Evolutionary conservation across 139 green algal species (phyloP).

Genomic region (Coelastrella sp.): DNA sequence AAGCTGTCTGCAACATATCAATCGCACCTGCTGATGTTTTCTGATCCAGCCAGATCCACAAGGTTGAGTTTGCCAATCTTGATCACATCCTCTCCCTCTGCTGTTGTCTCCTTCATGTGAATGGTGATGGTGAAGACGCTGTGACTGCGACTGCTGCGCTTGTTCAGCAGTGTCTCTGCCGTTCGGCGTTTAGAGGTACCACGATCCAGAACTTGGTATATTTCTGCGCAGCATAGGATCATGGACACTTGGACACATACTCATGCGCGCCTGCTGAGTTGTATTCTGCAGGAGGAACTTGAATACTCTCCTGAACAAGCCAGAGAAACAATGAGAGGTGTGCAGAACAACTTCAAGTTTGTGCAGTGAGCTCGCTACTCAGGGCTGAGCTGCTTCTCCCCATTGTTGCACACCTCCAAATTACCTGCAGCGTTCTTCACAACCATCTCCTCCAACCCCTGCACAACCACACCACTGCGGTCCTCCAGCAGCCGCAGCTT

Average conservation of each 20-base stretch:
- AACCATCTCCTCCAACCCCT: slow-evolving; percentile 93
- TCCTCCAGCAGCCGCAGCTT: slow-evolving; percentile 86
- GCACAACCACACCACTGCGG: slow-evolving; percentile 86
- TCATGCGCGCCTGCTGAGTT: no score
- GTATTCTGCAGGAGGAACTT: no score
- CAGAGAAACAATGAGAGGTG: no score
- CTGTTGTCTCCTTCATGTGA: slow-evolving; percentile 84
- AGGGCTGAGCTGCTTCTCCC: not conserved
- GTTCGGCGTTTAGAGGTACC: slow-evolving; percentile 91
- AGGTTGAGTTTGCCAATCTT: slow-evolving; percentile 99
- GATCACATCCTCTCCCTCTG: slow-evolving; percentile 97
- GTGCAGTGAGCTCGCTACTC: no score
- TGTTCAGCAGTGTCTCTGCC: slow-evolving; percentile 98
- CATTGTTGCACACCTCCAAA: no score
- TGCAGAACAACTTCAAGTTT: no score
- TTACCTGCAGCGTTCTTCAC: slow-evolving; percentile 77
- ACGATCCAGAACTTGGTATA: slow-evolving; percentile 84
- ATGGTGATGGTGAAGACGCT: slow-evolving; percentile 91
- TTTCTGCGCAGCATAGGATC: slow-evolving; percentile 27
- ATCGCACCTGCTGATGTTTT: slow-evolving; percentile 92
- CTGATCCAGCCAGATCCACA: slow-evolving; percentile 96
- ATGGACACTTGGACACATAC: not conserved
- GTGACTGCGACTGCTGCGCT: slow-evolving; percentile 96
- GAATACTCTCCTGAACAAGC: no score
- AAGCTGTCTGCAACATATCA: not conserved